Conservation (phyloP, 805 yeast species). For the Candida berthetii region DNA sequence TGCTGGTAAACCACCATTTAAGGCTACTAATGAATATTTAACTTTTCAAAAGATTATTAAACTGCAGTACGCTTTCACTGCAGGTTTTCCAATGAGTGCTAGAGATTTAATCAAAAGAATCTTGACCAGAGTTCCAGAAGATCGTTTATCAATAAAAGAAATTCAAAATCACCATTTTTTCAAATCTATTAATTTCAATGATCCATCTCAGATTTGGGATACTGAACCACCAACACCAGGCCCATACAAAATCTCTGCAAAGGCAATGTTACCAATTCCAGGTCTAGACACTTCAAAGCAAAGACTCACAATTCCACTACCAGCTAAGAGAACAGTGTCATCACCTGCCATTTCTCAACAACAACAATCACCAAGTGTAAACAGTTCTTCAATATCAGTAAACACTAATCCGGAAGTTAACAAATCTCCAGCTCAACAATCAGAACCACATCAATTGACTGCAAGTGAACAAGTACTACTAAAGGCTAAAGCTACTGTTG, state of each 20-base stretch:
- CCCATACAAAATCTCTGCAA: constrained; percentile 70
- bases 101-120: constrained; percentile 71
- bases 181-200: constrained; percentile 45
- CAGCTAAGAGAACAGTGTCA: constrained; percentile 15
- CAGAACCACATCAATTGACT: constrained; percentile 11
- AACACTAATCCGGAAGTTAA: background rate
- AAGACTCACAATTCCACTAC: constrained; percentile 12
- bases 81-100: constrained; percentile 71
- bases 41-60: constrained; percentile 81
- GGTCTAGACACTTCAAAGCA: constrained; percentile 28
- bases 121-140: constrained; percentile 55
- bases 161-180: constrained; percentile 65
- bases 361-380: constrained; percentile 10
- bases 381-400: constrained; percentile 10
- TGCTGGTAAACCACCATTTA: constrained; percentile 87
- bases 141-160: constrained; percentile 49
- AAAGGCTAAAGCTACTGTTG: constrained; percentile 21
- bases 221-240: constrained; percentile 55
- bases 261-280: constrained; percentile 74
- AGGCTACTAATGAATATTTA: constrained; percentile 75
- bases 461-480: constrained; percentile 18
- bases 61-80: constrained; percentile 75
- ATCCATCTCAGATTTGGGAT: constrained; percentile 52
- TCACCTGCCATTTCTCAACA: constrained; percentile 9
- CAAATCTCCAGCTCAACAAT: constrained; percentile 9